Evolutionary conservation across 78 protist species (phyloP).

Genomic region (Cavenderia fasciculata): DNA sequence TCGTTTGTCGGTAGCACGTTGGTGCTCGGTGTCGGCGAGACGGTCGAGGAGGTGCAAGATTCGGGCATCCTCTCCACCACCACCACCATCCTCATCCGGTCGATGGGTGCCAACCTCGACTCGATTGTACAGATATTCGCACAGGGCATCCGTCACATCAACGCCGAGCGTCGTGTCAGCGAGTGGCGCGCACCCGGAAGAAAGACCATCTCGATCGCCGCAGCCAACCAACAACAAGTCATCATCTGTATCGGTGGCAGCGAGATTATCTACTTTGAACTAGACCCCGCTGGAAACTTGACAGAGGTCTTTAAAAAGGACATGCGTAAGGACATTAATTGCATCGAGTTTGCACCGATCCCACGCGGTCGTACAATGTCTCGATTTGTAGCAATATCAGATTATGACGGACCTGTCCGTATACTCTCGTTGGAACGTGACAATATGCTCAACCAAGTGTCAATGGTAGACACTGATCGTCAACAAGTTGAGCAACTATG

Average conservation of each 20-base stretch:
- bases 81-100: slow-evolving; percentile 82
- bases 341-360: slow-evolving; percentile 91
- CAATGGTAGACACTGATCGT: slow-evolving; percentile 71
- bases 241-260: slow-evolving; percentile 91
- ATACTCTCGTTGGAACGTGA: slow-evolving; percentile 91
- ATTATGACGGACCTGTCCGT: slow-evolving; percentile 87
- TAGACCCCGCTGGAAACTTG: slow-evolving; percentile 88
- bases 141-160: slow-evolving; percentile 91
- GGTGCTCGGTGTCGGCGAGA: slow-evolving; percentile 94
- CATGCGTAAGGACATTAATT: slow-evolving; percentile 74
- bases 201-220: slow-evolving; percentile 54
- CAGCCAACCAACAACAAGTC: slow-evolving; percentile 86
- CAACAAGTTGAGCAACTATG: slow-evolving; percentile 7
- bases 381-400: slow-evolving; percentile 86
- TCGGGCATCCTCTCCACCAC: slow-evolving; percentile 86
- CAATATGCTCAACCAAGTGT: slow-evolving; percentile 81
- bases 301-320: slow-evolving; percentile 85
- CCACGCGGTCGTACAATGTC: slow-evolving; percentile 83
- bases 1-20: slow-evolving; percentile 91
- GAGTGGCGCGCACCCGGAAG: slow-evolving; percentile 95
- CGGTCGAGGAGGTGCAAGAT: slow-evolving; percentile 91
- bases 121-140: slow-evolving; percentile 92
- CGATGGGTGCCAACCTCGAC: slow-evolving; percentile 86
- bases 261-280: slow-evolving; percentile 96
- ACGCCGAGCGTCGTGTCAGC: slow-evolving; percentile 81